Base-by-base conservation (phyloP, 148 eudicot species). In the Cornus suecica region DNA sequence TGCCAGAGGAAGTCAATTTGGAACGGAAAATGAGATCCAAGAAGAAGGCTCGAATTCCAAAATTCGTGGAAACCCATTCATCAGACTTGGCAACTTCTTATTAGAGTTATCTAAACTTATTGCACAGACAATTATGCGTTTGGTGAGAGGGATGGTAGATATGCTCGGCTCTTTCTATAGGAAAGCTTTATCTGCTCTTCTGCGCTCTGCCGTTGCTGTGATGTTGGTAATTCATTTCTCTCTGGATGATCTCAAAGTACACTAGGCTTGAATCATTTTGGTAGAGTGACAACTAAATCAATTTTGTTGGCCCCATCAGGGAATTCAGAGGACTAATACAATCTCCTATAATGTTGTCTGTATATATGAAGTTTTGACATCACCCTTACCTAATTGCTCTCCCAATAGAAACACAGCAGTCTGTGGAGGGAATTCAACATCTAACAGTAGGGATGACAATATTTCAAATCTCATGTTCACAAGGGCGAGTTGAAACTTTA, bases 201-300 rank as follows among this genome's bases (percentile, higher is more conserved):
- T 94, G 68, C 97, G 90, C 73, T 94, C 99, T 75, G 82, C 97
- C 41, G 15, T 92, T 42, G 96, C 83, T 66, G 75, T 89, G 66
- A 83, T 80, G 69, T 66, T 92, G 96, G 99, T 94, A 89, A 88
- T 71, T 10, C 52, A 26, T 73, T 71, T 69, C 28, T 54, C 71
- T 61, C 26, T 28, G 27, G 25, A 34, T 63, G 15, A 11, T 26
- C 65, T 37, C n/a, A 1, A 3, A 41, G 30, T 48, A 22, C 10
- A 1, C 22, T 20, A 48, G 22, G 22, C 23, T 18, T 65, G 25
- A 9, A 10, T 28, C 64, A 27, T 29, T 56, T 26, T 0, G 29
- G 32, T 41, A 18, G 15, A 51, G 65, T 56, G 61, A 20, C 51
- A 2, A 66, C 24, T 67, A 34, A 10, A 72, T 41, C 41, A 74